These are phyloP conservation scores for Cryphonectria naterciae DNA, from an alignment of 2,329 filamentous ascomycete genomes.

Conservation along the genomic window DNA sequence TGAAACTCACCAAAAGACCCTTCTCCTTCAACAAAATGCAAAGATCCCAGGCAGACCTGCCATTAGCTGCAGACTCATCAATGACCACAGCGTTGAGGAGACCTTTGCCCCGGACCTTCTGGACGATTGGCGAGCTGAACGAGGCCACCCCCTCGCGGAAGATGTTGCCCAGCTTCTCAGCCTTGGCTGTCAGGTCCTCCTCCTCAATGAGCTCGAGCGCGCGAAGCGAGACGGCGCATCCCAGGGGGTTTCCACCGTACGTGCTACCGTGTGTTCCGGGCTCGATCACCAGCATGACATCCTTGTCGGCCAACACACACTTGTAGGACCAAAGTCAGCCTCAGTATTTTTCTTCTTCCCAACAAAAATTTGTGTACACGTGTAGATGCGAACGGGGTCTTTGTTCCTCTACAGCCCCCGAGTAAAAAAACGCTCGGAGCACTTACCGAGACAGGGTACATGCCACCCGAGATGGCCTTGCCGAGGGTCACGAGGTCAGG, in stretches of 20 bases:
- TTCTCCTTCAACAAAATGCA: conserved; percentile 96
- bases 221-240: conserved; percentile 92
- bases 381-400: neutral
- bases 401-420: neutral
- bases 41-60: conserved; percentile 92
- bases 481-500: conserved; percentile 93
- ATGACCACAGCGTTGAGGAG: conserved; percentile 95
- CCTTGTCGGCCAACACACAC: conserved; percentile 82
- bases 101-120: conserved; percentile 85
- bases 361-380: neutral
- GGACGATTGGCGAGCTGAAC: conserved; percentile 80
- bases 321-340: conserved; percentile 13
- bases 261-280: conserved; percentile 96
- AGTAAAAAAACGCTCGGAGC: neutral
- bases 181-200: conserved; percentile 82
- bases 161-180: conserved; percentile 77
- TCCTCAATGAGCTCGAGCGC: conserved; percentile 93
- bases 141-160: conserved; percentile 80
- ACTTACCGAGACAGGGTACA: conserved; percentile 78
- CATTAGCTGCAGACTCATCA: conserved; percentile 83
- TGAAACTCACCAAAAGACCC: conserved; percentile 78
- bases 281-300: conserved; percentile 94
- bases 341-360: neutral
- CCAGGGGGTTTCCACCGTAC: conserved; percentile 96
- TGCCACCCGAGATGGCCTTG: conserved; percentile 96